Percentiles rank a stretch among this genome's conserved stretches.
Conservation (phyloP, 768 basidiomycete genomes). For the Lyophyllum decastes region DNA sequence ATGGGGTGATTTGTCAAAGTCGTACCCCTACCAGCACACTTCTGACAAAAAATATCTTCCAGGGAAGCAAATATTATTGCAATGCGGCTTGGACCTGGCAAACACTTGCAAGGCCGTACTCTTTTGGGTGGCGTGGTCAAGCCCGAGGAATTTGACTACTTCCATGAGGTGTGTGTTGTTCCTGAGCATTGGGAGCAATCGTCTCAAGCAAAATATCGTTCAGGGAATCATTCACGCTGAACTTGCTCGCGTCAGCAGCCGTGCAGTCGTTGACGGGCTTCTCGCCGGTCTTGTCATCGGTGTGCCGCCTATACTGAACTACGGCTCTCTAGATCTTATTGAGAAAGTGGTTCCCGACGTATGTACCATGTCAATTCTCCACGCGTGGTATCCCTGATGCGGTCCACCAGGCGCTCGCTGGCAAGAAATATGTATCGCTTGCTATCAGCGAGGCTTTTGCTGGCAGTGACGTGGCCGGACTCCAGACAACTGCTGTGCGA, state of each 20-base stretch:
- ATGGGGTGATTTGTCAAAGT: conserved; percentile 53
- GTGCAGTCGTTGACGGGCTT: conserved; percentile 87
- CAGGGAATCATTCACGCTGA: conserved; percentile 83
- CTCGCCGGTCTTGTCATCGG: conserved; percentile 83
- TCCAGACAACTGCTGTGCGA: conserved; percentile 82
- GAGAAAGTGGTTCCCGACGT: conserved; percentile 73
- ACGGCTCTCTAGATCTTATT: conserved; percentile 73
- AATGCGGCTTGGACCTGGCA: conserved; percentile 91
- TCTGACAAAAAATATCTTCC: neutral
- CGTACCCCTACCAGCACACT: neutral
- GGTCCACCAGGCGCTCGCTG: conserved; percentile 45
- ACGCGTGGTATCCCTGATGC: neutral
- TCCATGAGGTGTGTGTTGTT: conserved; percentile 67
- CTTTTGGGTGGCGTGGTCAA: conserved; percentile 76
- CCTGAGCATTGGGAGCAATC: neutral
- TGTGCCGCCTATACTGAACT: conserved; percentile 90
- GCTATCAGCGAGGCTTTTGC: conserved; percentile 96
- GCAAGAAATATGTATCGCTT: conserved; percentile 84
- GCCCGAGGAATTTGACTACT: conserved; percentile 90
- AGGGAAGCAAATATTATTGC: conserved; percentile 80
- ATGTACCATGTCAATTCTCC: conserved; percentile 9
- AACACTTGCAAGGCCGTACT: conserved; percentile 77
- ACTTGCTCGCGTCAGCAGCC: conserved; percentile 77
- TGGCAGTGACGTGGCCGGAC: conserved; percentile 80
- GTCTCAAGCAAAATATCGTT: neutral